phyloP scores from a whole-genome alignment of 352 stramenopile species.

The Phytopythium cucurbitacearum region DNA sequence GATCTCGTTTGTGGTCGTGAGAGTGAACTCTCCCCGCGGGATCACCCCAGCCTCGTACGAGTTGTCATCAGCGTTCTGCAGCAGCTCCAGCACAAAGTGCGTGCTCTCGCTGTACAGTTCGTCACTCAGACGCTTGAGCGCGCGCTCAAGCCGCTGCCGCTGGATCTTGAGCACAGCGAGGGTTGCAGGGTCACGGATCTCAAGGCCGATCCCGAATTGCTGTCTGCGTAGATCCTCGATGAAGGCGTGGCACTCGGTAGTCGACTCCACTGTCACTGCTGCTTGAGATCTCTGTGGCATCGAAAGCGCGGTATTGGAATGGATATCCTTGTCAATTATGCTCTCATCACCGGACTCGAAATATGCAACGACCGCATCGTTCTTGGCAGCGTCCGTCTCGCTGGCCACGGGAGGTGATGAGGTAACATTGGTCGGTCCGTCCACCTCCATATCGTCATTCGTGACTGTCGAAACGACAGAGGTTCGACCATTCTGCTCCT shows the following conservation, averaged over 20 bases:
- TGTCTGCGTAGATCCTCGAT: conserved; percentile 61
- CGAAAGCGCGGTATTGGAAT: not conserved
- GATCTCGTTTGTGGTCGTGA: conserved; percentile 43
- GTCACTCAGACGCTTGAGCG: conserved; percentile 82
- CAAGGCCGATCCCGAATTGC: conserved; percentile 76
- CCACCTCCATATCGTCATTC: too few species aligned
- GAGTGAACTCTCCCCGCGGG: conserved; percentile 56
- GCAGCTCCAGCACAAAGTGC: conserved; percentile 85
- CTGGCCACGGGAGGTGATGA: too few species aligned
- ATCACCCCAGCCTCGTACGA: conserved; percentile 34
- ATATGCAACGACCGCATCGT: too few species aligned
- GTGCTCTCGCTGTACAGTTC: conserved; percentile 86
- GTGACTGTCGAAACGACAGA: too few species aligned
- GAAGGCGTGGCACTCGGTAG: conserved; percentile 31
- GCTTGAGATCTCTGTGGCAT: not conserved
- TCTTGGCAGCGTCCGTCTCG: too few species aligned
- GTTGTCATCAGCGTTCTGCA: conserved; percentile 89
- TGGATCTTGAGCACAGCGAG: conserved; percentile 60
- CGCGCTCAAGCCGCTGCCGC: conserved; percentile 72
- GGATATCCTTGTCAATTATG: too few species aligned
- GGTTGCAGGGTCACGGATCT: conserved; percentile 56
- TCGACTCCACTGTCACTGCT: not conserved
- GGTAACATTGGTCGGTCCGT: too few species aligned
- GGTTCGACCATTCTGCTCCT: too few species aligned
- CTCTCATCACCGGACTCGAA: too few species aligned